Evolutionary conservation across 208 protist genomes (phyloP).

Genomic region (Crithidia mellificae): DNA sequence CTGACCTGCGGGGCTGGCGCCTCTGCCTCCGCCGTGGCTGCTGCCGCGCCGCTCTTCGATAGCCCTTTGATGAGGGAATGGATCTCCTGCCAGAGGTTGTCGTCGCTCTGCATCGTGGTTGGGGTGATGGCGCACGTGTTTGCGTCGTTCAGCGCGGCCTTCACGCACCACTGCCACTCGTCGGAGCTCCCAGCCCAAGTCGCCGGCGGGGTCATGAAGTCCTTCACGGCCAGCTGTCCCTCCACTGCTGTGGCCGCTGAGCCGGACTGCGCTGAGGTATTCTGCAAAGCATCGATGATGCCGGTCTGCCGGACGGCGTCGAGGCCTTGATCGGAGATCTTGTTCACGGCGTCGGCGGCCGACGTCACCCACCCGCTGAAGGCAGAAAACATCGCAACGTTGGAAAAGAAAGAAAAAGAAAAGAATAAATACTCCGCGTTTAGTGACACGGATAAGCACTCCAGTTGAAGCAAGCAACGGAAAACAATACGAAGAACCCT

Average conservation of each 20-base stretch:
- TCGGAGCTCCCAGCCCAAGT: constrained; percentile 38
- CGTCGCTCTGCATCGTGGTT: constrained; percentile 11
- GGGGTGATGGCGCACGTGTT: constrained; percentile 52
- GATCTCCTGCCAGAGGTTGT: constrained; percentile 19
- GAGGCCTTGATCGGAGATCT: constrained; percentile 42
- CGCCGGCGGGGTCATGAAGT: constrained; percentile 30
- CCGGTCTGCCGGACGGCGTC: constrained; percentile 42
- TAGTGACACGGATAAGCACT: no score
- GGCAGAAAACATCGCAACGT: constrained; percentile 42
- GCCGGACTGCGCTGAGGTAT: neutral
- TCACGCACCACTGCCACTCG: constrained; percentile 49
- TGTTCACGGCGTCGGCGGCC: constrained; percentile 41
- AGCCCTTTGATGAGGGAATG: constrained; percentile 9
- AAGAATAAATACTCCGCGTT: no score
- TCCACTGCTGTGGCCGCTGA: neutral
- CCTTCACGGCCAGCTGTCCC: constrained; percentile 7
- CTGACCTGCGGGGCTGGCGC: no score
- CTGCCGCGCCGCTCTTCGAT: neutral
- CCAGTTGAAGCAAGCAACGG: no score
- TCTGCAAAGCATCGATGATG: constrained; percentile 42
- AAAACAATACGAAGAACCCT: no score
- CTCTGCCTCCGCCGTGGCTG: no score
- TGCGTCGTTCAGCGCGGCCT: constrained; percentile 37
- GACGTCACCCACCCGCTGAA: constrained; percentile 40
- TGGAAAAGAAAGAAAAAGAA: neutral